A percentile compares a stretch with the other conserved stretches of the same genome.
Evolutionary conservation across 345 rosid genomes (phyloP).

Genomic region (Eucalyptus erythrocorys): DNA sequence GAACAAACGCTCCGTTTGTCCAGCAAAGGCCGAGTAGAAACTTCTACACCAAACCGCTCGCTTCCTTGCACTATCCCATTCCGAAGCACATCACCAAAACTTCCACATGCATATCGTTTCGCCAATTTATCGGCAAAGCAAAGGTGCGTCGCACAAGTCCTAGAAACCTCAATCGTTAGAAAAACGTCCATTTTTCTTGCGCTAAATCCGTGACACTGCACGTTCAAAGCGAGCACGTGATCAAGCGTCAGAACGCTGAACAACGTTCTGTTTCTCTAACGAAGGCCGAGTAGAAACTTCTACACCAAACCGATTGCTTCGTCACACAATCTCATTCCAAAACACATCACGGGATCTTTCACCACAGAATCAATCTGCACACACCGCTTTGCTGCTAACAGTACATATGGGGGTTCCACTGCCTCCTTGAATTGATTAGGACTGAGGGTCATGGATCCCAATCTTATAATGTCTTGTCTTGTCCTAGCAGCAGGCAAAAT

Average conservation of each 20-base stretch:
- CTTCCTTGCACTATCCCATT: neutral
- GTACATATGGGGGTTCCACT: too few species aligned
- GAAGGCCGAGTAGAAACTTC: neutral
- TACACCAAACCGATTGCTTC: neutral
- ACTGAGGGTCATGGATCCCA: too few species aligned
- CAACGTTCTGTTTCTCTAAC: neutral
- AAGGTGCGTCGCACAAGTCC: neutral
- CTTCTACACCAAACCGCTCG: neutral
- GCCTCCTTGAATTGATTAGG: too few species aligned
- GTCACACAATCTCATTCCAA: neutral
- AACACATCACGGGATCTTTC: neutral
- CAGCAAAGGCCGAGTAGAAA: neutral
- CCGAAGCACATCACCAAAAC: rapidly evolving
- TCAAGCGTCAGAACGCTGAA: neutral
- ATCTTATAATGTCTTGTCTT: too few species aligned
- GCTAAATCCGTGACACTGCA: neutral
- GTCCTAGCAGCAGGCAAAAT: too few species aligned
- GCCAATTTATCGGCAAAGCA: neutral
- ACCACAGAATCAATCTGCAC: too few species aligned
- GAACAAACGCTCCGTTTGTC: neutral
- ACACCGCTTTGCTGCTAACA: too few species aligned
- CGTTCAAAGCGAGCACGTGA: neutral
- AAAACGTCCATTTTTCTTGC: neutral
- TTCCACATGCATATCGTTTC: neutral
- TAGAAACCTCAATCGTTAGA: neutral